Percentiles rank a stretch among this genome's conserved stretches.
Evolutionary conservation across 345 rosid genomes (phyloP).

Genomic region (Eutrema heterophyllum): DNA sequence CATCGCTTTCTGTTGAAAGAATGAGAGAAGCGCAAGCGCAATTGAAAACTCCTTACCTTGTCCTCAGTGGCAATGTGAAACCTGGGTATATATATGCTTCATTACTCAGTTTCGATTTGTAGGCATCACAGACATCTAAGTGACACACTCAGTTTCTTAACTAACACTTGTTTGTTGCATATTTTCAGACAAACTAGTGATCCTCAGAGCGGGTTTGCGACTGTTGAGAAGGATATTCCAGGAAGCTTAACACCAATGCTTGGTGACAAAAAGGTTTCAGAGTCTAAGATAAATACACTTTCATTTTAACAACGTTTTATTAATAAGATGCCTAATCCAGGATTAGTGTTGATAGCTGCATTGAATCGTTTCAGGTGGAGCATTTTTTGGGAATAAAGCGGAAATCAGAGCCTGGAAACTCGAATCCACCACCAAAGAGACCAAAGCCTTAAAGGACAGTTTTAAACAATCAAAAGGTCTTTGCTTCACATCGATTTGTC

Average conservation of each 20-base stretch:
- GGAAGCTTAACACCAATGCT: slow-evolving; percentile 95
- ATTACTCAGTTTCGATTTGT: neutral
- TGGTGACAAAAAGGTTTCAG: slow-evolving; percentile 76
- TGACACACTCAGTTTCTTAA: neutral
- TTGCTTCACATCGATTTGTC: slow-evolving; percentile 8
- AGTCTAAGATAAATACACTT: neutral
- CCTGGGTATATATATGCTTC: slow-evolving; percentile 60
- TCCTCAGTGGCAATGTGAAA: slow-evolving; percentile 93
- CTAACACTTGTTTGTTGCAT: slow-evolving; percentile 4
- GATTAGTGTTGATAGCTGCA: slow-evolving; percentile 5
- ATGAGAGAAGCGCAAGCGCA: slow-evolving; percentile 96
- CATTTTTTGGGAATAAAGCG: slow-evolving; percentile 94
- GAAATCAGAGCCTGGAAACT: slow-evolving; percentile 48
- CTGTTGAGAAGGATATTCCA: slow-evolving; percentile 79
- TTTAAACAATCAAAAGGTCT: neutral
- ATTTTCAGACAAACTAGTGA: slow-evolving; percentile 81
- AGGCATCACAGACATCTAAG: neutral
- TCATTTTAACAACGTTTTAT: neutral
- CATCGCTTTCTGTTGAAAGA: slow-evolving; percentile 81
- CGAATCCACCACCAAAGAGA: slow-evolving; percentile 46
- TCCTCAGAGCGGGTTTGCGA: slow-evolving; percentile 81
- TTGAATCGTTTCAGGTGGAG: slow-evolving; percentile 58
- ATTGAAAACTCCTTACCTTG: slow-evolving; percentile 86
- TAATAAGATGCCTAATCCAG: neutral
- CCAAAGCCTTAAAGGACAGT: slow-evolving; percentile 44